Evolutionary conservation across 768 basidiomycete species (phyloP), one percentile per base, ranked within the genome.

Genomic region (Pleurotus ostreatus): DNA sequence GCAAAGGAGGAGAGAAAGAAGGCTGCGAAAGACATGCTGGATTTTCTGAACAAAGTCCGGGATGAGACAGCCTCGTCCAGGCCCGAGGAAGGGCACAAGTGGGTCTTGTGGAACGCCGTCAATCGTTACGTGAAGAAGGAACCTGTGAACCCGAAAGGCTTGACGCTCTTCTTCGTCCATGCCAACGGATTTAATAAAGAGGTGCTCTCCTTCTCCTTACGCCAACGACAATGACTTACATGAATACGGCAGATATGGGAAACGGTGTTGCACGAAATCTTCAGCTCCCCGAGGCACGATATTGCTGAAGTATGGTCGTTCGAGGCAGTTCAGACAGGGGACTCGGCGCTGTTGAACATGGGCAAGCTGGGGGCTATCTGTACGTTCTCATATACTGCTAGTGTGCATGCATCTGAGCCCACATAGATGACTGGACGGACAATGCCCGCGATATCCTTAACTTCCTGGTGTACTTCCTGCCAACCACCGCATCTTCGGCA

Each of bases 181-280:
- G 92, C 91, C 2, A 95, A 92, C 68, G 93, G 94, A 1, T 88
- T 95, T 62, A 83, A 82, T 46, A 95, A 94, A 67, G 92, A 95
- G 83, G 90, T 84, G 53, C 48, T 81, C 23, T 18, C 43, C 25
- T 18, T 37, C 20, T 22, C n/a, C 22, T 8, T 4, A 39, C 49
- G 3, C 39, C 4, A 48, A 13, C 5, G 25, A 12, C 8, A 44
- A 54, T 12, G 8, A 41, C 38, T 7, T 39, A 45, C 20, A 22
- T 46, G 46, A 20, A 47, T 26, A 11, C 15, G 40, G 20, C 34
- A 95, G 92, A 88, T 81, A 7, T 96, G 89, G 86, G 91, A 95
- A 65, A 83, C 89, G 0, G 77, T 79, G 15, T 59, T 96, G 1
- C 67, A 66, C 1, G 61, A 72, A 37, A 66, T 95, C 5, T 65